Evolutionary conservation across 2,329 filamentous ascomycete species (phyloP), one percentile per base, ranked within the genome.

Genomic region (Trichoderma hamatum): DNA sequence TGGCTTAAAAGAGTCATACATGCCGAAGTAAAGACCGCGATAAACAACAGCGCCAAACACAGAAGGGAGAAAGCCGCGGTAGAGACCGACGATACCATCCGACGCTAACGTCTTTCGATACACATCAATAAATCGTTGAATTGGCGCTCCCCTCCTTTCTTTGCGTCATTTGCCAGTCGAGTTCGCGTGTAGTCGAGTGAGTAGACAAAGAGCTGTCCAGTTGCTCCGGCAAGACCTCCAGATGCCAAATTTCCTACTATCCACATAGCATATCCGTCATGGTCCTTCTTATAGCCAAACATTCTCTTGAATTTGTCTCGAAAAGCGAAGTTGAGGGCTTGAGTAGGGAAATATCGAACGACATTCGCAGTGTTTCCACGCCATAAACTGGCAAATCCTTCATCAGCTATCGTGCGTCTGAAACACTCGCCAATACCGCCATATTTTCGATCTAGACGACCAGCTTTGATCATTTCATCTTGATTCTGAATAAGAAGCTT

Each of bases 401-500:
- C 65, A 51, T 67, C 30, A 5, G 55, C 28, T 28, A 67, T 51
- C 6, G 55, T 67, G 13, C 52, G 63, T 24, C 32, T 55, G n/a
- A 67, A 67, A 21, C 63, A 67, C 2, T 60, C 52, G 19, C 32
- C 54, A 21, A 67, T 67, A 36, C 63, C 51, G 6, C 21, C 21
- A 14, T 62, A 67, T 61, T 13, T 21, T 11, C 65, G 39, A 24
- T 67, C 65, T 13, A 67, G 43, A 16, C 56, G 55, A 14, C 55
- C 52, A 21, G 13, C 36, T 36, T 62, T 67, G 28, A 60, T 67
- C 65, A 67, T 67, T 13, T 67, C 65, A 11, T 67, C 65, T 52
- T 67, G 65, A 24, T 61, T 67, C 21, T 67, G 54, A n/a, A 60
- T 61, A 10, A 67, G 64, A n/a, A 67, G 64, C 19, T 67, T 67